Conservation (phyloP, 139 green algal species). For the Asterochloris erici region DNA sequence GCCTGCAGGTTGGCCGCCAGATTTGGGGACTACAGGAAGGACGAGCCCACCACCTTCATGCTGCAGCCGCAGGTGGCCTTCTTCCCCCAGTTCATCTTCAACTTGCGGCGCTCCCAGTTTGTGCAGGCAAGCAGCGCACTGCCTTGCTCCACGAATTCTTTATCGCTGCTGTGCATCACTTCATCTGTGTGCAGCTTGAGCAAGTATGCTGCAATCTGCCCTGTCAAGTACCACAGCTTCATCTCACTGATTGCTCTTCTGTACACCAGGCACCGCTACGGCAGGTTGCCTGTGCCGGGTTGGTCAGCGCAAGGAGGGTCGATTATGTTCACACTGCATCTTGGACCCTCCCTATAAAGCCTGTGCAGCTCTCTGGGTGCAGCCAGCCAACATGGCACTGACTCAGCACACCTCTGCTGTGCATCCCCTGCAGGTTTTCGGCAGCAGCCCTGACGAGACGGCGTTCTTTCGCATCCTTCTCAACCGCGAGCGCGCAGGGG, state of each 20-base stretch:
- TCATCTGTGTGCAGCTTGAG: too few relatives aligned
- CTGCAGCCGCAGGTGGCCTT: conserved; percentile 83
- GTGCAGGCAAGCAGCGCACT: conserved; percentile 61
- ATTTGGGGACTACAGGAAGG: conserved; percentile 80
- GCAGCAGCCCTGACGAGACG: conserved; percentile 96
- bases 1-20: conserved; percentile 53
- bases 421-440: conserved; percentile 70
- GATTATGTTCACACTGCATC: too few relatives aligned
- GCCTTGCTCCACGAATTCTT: background rate
- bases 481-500: conserved; percentile 72
- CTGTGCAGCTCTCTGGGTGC: background rate
- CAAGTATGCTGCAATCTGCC: too few relatives aligned
- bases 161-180: too few relatives aligned
- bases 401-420: background rate
- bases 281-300: too few relatives aligned
- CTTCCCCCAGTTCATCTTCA: conserved; percentile 99
- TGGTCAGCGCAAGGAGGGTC: too few relatives aligned
- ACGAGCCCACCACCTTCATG: conserved; percentile 91
- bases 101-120: conserved; percentile 92
- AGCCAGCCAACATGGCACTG: background rate
- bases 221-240: too few relatives aligned
- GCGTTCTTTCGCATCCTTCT: conserved; percentile 89
- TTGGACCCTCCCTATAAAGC: too few relatives aligned
- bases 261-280: too few relatives aligned
- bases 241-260: too few relatives aligned